phyloP scores from a whole-genome alignment of 2,329 filamentous ascomycete species.

The Pleochaeta shiraiana region DNA sequence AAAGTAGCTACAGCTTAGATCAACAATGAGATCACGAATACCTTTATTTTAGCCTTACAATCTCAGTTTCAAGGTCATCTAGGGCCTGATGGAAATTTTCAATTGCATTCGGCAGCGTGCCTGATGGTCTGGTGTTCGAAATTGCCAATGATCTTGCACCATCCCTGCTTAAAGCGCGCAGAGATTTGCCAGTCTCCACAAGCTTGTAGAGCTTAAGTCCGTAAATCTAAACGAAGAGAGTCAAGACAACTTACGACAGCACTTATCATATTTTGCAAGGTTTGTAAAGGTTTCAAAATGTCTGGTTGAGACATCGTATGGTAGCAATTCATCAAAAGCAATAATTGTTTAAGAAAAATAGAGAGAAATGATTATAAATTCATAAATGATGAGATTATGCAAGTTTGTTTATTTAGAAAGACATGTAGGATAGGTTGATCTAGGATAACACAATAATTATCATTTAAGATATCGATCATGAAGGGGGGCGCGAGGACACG shows the following conservation, averaged over 20 bases:
- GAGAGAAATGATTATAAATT: too few relatives aligned
- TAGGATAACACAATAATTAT: too few relatives aligned
- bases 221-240: constrained; percentile 1
- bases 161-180: constrained; percentile 27
- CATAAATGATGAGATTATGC: too few relatives aligned
- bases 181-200: constrained; percentile 34
- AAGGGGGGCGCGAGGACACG: too few relatives aligned
- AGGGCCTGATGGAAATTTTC: constrained; percentile 26
- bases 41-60: constrained; percentile 23
- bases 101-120: constrained; percentile 13
- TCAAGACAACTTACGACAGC: constrained; percentile 26
- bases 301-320: background rate
- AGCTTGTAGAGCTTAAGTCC: constrained; percentile 22
- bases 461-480: too few relatives aligned
- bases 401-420: too few relatives aligned
- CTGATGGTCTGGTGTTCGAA: constrained; percentile 10
- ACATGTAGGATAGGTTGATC: too few relatives aligned
- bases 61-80: constrained; percentile 33
- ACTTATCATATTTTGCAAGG: constrained; percentile 26
- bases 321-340: too few relatives aligned
- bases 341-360: too few relatives aligned
- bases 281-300: background rate
- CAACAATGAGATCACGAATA: background rate
- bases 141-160: constrained; percentile 21
- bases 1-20: background rate